Conservation (phyloP, 345 rosid species). For the Rhodamnia argentea region DNA sequence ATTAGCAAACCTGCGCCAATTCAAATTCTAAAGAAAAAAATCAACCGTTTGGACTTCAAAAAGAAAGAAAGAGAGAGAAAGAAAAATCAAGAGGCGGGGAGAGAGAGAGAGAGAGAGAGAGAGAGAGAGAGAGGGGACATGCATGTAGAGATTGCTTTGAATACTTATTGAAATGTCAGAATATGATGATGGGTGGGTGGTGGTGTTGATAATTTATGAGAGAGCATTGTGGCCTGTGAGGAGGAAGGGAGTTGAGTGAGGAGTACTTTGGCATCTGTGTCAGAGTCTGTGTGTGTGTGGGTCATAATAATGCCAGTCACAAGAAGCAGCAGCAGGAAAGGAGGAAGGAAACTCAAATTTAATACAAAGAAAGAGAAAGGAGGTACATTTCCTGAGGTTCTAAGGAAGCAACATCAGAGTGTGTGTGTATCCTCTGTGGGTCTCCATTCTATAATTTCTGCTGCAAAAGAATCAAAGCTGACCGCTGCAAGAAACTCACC, state of each 20-base stretch:
- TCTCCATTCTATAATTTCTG: background rate
- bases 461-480: background rate
- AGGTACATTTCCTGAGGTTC: background rate
- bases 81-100: background rate
- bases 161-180: background rate
- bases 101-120: background rate
- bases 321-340: background rate
- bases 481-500: background rate
- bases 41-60: background rate
- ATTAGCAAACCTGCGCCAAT: background rate
- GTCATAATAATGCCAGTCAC: constrained; percentile 2
- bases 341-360: background rate
- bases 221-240: background rate
- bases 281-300: background rate
- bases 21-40: background rate
- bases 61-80: background rate
- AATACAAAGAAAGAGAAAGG: background rate
- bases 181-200: background rate
- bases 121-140: background rate
- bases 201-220: constrained; percentile 1
- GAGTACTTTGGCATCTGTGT: background rate
- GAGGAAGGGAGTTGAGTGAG: background rate
- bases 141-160: background rate
- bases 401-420: background rate
- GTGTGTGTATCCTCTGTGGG: background rate